Percentiles rank a stretch among this genome's conserved stretches.
Evolutionary conservation across 2,329 filamentous ascomycete genomes (phyloP).

Genomic region (Penicillium freii): DNA sequence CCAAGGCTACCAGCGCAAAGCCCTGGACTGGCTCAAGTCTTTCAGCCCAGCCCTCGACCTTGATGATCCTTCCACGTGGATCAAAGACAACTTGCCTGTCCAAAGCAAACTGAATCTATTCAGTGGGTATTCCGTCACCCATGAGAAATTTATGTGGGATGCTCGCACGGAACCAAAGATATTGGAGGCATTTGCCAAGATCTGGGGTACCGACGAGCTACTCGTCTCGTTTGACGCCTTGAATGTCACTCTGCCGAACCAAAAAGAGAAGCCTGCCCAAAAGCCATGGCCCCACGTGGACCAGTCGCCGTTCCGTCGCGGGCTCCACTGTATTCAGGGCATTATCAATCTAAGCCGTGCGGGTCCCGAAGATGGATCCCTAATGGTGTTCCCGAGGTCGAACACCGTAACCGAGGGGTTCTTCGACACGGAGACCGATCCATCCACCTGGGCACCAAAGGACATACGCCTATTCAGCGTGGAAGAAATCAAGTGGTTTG

Average conservation of each 20-base stretch:
- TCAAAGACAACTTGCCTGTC: conserved; percentile 13
- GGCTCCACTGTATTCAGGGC: conserved; percentile 31
- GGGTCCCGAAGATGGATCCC: conserved; percentile 21
- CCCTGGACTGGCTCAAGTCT: conserved; percentile 20
- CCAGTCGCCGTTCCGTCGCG: conserved; percentile 26
- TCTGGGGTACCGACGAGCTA: conserved; percentile 23
- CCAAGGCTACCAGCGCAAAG: conserved; percentile 19
- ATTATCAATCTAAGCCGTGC: conserved; percentile 23
- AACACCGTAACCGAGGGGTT: conserved; percentile 31
- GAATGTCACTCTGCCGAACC: conserved; percentile 22
- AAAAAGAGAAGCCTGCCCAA: not conserved
- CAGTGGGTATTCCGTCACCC: conserved; percentile 17
- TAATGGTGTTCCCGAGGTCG: conserved; percentile 18
- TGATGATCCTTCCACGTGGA: conserved; percentile 21
- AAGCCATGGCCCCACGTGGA: conserved; percentile 33
- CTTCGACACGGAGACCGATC: conserved; percentile 30
- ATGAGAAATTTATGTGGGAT: conserved; percentile 26
- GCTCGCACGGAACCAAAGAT: conserved; percentile 20
- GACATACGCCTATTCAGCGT: conserved; percentile 26
- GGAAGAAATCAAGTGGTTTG: conserved; percentile 34
- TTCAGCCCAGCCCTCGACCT: conserved; percentile 14
- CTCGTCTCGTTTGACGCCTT: conserved; percentile 22
- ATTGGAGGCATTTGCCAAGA: conserved; percentile 19
- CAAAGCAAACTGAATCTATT: conserved; percentile 19
- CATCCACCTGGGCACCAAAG: conserved; percentile 12